Conservation (phyloP, 129 eudicot species). For the Pseudognaphalium luteoalbum region DNA sequence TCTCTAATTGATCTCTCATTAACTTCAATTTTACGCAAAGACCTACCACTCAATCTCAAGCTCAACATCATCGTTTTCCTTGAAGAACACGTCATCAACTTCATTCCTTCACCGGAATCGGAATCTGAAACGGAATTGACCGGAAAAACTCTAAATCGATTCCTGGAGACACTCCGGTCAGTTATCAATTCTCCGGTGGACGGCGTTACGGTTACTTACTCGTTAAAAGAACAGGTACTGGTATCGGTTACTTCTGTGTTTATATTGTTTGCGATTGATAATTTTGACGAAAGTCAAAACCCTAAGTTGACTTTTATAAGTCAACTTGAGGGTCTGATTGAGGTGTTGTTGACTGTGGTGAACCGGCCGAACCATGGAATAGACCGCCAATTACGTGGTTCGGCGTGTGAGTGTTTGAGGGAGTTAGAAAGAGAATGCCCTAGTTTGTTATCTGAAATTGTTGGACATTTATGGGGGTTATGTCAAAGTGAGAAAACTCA, state of each 20-base stretch:
- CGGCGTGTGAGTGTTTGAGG: conserved; percentile 83
- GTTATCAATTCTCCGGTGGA: conserved; percentile 66
- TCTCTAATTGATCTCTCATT: conserved; percentile 64
- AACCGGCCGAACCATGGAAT: conserved; percentile 77
- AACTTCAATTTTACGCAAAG: conserved; percentile 69
- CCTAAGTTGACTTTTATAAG: conserved; percentile 12
- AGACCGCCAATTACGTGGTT: conserved; percentile 66
- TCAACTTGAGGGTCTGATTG: conserved; percentile 59
- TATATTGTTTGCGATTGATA: conserved; percentile 24
- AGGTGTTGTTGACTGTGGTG: conserved; percentile 60
- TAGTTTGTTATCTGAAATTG: conserved; percentile 58
- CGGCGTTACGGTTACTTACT: conserved; percentile 44
- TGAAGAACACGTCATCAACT: conserved; percentile 46
- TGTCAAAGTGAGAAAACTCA: conserved; percentile 92
- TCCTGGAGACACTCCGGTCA: conserved; percentile 59
- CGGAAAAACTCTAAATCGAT: conserved; percentile 27
- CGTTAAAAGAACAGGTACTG: conserved; percentile 71
- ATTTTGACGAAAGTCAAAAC: conserved; percentile 1
- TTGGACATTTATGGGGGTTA: conserved; percentile 65
- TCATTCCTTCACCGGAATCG: conserved; percentile 14
- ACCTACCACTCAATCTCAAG: conserved; percentile 57
- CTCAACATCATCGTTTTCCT: conserved; percentile 63
- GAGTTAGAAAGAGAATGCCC: conserved; percentile 78
- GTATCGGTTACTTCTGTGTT: conserved; percentile 57
- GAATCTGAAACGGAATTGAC: conserved; percentile 7